phyloP scores from a whole-genome alignment of 495 filamentous ascomycete species.

The Daldinia loculata region DNA sequence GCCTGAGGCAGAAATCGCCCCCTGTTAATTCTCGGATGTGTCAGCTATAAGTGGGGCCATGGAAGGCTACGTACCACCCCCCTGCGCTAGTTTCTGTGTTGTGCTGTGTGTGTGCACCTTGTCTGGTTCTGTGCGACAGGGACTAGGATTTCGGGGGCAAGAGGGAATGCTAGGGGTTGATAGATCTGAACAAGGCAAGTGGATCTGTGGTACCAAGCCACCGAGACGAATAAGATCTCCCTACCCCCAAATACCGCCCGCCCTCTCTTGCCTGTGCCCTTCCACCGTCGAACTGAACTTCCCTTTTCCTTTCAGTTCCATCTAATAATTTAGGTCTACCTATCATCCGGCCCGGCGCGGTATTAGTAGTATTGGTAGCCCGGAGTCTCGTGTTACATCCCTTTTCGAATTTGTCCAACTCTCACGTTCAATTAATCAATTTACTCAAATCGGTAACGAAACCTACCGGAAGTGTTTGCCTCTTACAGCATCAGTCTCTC shows the following conservation, averaged over 20 bases:
- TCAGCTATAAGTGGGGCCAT: conserved; percentile 38
- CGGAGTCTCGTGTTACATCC: conserved; percentile 21
- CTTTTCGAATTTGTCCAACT: background rate
- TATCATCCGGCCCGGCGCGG: conserved; percentile 22
- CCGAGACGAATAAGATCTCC: conserved; percentile 34
- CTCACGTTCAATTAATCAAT: conserved; percentile 25
- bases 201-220: conserved; percentile 39
- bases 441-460: conserved; percentile 4
- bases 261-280: conserved; percentile 8
- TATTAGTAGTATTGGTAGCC: conserved; percentile 11
- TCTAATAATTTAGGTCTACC: conserved; percentile 15
- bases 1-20: conserved; percentile 31
- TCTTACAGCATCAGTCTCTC: conserved; percentile 1
- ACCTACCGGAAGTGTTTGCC: conserved; percentile 10
- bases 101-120: conserved; percentile 9
- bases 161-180: conserved; percentile 35
- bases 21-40: conserved; percentile 24
- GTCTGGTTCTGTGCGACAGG: conserved; percentile 15
- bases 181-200: conserved; percentile 36
- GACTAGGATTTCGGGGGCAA: conserved; percentile 22
- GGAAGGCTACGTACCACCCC: conserved; percentile 3
- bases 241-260: background rate
- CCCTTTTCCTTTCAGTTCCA: conserved; percentile 24
- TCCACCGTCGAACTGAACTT: background rate
- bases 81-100: conserved; percentile 5